Percentiles rank a stretch among this genome's conserved stretches.
Evolutionary conservation across 306 rosid genomes (phyloP).

Genomic region (Pachyrhizus erosus): DNA sequence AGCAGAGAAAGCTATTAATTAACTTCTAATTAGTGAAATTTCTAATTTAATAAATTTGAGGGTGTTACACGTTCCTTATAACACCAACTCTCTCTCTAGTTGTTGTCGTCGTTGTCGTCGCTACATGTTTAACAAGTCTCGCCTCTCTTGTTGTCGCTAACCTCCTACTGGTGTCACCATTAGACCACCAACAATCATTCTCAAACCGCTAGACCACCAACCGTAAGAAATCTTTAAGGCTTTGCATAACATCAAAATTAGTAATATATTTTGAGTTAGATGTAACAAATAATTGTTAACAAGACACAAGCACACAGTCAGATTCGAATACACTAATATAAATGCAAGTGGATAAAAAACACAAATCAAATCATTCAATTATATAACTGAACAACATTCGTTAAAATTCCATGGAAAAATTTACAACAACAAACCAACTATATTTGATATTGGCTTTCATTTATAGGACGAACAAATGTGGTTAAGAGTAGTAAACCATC

Average conservation of each 20-base stretch:
- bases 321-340: slow-evolving; percentile 1
- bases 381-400: not conserved
- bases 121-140: too few species aligned
- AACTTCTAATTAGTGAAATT: too few species aligned
- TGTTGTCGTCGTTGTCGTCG: too few species aligned
- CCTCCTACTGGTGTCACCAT: too few species aligned
- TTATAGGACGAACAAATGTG: not conserved
- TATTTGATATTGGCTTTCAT: slow-evolving; percentile 29
- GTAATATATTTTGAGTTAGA: slow-evolving; percentile 30
- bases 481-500: slow-evolving; percentile 58
- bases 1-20: too few species aligned
- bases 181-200: too few species aligned
- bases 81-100: too few species aligned
- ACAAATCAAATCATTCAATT: slow-evolving; percentile 28
- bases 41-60: too few species aligned
- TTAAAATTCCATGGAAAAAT: not conserved
- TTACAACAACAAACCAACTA: slow-evolving; percentile 27
- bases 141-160: too few species aligned
- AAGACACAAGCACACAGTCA: not conserved
- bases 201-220: too few species aligned
- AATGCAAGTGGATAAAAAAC: slow-evolving; percentile 12
- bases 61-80: too few species aligned
- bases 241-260: slow-evolving; percentile 6
- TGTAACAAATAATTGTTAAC: not conserved
- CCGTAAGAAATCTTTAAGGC: slow-evolving; percentile 3